These are phyloP conservation scores for Daldinia sp. DNA, from an alignment of 2,329 filamentous ascomycete species.

Conservation along the genomic window DNA sequence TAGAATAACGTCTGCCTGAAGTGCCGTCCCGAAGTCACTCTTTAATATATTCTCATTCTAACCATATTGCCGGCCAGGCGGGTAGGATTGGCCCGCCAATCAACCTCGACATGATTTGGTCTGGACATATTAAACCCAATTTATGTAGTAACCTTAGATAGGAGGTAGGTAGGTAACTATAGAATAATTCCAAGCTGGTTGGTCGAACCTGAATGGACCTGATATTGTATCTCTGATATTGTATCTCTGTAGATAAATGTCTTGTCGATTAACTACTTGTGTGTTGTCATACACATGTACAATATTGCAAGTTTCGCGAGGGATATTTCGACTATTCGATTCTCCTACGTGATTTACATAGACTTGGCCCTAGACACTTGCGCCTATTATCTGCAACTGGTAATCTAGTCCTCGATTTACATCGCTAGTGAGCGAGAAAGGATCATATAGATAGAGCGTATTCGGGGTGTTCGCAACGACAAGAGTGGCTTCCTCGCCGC, in stretches of 20 bases:
- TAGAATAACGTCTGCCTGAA: slow-evolving; percentile 15
- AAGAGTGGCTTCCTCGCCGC: slow-evolving; percentile 59
- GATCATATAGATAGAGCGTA: slow-evolving; percentile 58
- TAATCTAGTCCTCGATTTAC: slow-evolving; percentile 57
- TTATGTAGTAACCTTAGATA: slow-evolving; percentile 12
- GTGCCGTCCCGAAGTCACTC: slow-evolving; percentile 20
- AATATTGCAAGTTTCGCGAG: too few species aligned
- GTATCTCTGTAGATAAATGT: neutral
- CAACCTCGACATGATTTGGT: neutral
- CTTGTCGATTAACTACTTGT: too few species aligned
- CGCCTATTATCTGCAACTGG: slow-evolving; percentile 44
- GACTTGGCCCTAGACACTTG: slow-evolving; percentile 33
- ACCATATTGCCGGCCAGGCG: slow-evolving; percentile 25
- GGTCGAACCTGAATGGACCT: neutral
- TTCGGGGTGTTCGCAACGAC: slow-evolving; percentile 63
- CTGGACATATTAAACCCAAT: neutral
- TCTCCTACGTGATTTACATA: neutral
- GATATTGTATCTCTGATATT: neutral
- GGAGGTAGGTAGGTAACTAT: too few species aligned
- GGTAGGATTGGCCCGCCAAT: slow-evolving; percentile 29
- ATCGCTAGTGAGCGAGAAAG: slow-evolving; percentile 55
- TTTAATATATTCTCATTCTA: slow-evolving; percentile 41
- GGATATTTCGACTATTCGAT: neutral
- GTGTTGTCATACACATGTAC: too few species aligned
- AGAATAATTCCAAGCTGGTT: neutral